Evolutionary conservation across 306 rosid species (phyloP), one percentile per base, ranked within the genome.

Genomic region (Medicago arabica): DNA sequence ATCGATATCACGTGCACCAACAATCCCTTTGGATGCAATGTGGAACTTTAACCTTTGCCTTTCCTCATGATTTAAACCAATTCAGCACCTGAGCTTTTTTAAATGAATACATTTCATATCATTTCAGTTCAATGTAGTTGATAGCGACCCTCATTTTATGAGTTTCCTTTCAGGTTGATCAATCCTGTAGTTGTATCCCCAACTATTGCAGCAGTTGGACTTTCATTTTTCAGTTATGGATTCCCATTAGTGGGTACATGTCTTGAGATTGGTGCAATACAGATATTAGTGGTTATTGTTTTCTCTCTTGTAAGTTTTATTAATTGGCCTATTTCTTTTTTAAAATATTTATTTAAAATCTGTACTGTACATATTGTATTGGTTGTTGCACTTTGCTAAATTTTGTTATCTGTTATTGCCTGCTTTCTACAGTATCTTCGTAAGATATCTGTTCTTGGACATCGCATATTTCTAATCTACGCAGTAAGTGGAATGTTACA

Each of bases 141-240:
- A 80, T 68, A 80, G 53, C 11, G 53, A 77, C 14, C 83, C 72
- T 62, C 72, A 23, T 70, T 73, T 71, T 55, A 16, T 78, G 81
- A 59, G 43, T 80, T 76, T 50, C 69, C 87, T 89, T 65, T 65
- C 92, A 96, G 99, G 90, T 82, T 92, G 82, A 89, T 96, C 88
- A 91, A 96, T 87, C 99, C 99, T 25, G 99, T 96, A 74, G 96
- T 96, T 61, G 92, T 96, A 81, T 65, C 99, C 75, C 99, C 99
- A 44, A 96, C 99, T 55, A 87, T 96, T 89, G 99, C 99, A 71
- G 99, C 99, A 25, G 98, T 96, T 82, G 99, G 99, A 79, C 97
- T 96, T 88, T 92, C 99, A 17, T 96, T 96, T 84, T 96, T 81
- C 80, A 89, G 93, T 81, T 96, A 92, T 76, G 99, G 99, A 77